Percentiles rank a stretch among this genome's conserved stretches.
phyloP scores from a whole-genome alignment of 2,329 filamentous ascomycete species.

The Alternaria postmessia region DNA sequence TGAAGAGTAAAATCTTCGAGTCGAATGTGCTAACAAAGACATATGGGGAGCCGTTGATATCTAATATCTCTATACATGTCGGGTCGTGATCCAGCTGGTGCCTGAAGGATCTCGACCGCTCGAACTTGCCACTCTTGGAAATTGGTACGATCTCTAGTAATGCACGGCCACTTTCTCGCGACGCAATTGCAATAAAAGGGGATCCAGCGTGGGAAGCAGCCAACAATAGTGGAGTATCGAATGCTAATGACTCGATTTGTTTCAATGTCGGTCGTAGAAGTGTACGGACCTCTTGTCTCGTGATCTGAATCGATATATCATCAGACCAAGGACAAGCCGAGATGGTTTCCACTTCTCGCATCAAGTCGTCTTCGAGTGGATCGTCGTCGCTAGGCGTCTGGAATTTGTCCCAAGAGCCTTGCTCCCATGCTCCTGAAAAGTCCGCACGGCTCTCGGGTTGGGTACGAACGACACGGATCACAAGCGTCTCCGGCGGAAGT shows the following conservation, averaged over 20 bases:
- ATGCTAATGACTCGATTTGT: slow-evolving; percentile 25
- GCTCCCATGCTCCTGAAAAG: slow-evolving; percentile 34
- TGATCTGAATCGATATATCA: slow-evolving; percentile 42
- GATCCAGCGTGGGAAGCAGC: slow-evolving; percentile 27
- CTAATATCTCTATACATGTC: slow-evolving; percentile 46
- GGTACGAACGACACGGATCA: slow-evolving; percentile 39
- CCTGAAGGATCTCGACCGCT: slow-evolving; percentile 11
- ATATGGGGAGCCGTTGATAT: slow-evolving; percentile 23
- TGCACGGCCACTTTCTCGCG: slow-evolving; percentile 25
- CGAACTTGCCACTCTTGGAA: slow-evolving; percentile 25
- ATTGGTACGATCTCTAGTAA: slow-evolving; percentile 37
- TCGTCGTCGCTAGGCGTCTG: slow-evolving; percentile 35
- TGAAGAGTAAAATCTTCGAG: slow-evolving; percentile 34
- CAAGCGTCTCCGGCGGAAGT: slow-evolving; percentile 40
- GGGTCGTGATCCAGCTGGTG: slow-evolving; percentile 37
- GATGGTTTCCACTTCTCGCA: slow-evolving; percentile 44
- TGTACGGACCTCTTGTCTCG: slow-evolving; percentile 32
- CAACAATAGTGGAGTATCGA: slow-evolving; percentile 29
- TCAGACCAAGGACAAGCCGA: slow-evolving; percentile 35
- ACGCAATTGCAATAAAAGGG: slow-evolving; percentile 30
- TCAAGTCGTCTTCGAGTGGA: slow-evolving; percentile 31
- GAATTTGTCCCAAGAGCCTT: slow-evolving; percentile 36
- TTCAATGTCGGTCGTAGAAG: slow-evolving; percentile 31
- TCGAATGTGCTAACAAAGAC: slow-evolving; percentile 43
- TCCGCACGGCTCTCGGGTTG: slow-evolving; percentile 28